Percentiles rank a stretch among this genome's conserved stretches.
These are phyloP conservation scores for Wickerhamiella domercqiae DNA, from an alignment of 805 yeast species.

Conservation along the genomic window DNA sequence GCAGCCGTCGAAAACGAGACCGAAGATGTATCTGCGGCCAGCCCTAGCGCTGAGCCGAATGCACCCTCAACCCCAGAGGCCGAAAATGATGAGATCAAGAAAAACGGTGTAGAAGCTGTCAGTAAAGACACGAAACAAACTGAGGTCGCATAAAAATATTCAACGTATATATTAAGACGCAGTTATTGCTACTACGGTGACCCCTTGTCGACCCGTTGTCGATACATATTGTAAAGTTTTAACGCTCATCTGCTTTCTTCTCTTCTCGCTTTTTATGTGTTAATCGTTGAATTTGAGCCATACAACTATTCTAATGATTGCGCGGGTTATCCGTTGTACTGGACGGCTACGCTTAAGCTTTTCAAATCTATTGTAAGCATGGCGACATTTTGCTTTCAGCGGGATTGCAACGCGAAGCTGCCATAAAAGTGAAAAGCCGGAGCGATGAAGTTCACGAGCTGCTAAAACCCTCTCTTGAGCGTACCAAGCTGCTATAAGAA, in stretches of 20 bases:
- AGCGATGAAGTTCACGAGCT: neutral
- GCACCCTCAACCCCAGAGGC: neutral
- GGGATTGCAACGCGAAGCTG: constrained; percentile 4
- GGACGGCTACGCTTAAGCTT: constrained; percentile 3
- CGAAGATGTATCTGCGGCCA: constrained; percentile 4
- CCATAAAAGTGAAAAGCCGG: neutral
- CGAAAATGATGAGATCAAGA: neutral
- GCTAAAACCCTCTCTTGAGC: constrained; percentile 6
- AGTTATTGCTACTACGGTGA: too few relatives aligned
- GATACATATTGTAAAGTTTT: too few relatives aligned
- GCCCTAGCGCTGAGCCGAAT: neutral
- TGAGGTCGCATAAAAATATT: too few relatives aligned
- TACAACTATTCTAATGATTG: neutral
- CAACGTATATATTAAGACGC: too few relatives aligned
- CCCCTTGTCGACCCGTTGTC: too few relatives aligned
- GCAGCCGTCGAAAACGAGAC: constrained; percentile 7
- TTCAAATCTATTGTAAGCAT: neutral
- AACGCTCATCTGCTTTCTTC: too few relatives aligned
- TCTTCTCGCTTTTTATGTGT: too few relatives aligned
- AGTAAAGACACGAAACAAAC: too few relatives aligned
- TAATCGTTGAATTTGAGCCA: too few relatives aligned
- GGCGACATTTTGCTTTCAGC: neutral
- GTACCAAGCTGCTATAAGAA: constrained; percentile 10
- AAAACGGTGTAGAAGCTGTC: too few relatives aligned
- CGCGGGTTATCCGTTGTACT: neutral